These are phyloP conservation scores for Plasmodium malariae DNA, from an alignment of 169 alveolate species.

Conservation along the genomic window DNA sequence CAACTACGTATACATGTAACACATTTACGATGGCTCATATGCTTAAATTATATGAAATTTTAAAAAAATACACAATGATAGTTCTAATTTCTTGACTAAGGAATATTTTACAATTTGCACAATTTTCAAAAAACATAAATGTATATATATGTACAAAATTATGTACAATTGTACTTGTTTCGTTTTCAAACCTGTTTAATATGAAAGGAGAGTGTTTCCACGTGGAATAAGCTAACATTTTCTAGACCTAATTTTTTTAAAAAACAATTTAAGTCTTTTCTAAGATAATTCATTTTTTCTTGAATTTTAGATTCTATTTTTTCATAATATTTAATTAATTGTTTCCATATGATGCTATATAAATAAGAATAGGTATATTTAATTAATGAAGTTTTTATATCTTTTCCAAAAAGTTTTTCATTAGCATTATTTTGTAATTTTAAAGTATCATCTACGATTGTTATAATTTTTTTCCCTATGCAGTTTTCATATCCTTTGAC, in stretches of 20 bases:
- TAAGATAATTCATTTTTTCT: slow-evolving; percentile 56
- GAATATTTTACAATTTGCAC: too few relatives aligned
- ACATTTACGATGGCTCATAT: too few relatives aligned
- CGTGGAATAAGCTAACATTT: slow-evolving; percentile 39
- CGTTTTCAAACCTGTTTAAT: slow-evolving; percentile 49
- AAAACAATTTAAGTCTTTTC: slow-evolving; percentile 42
- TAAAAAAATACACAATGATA: too few relatives aligned
- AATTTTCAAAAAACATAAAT: too few relatives aligned
- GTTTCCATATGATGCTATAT: slow-evolving; percentile 64
- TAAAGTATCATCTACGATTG: slow-evolving; percentile 60
- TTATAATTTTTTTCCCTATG: slow-evolving; percentile 68
- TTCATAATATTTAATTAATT: slow-evolving; percentile 52
- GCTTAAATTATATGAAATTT: too few relatives aligned
- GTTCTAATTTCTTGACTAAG: too few relatives aligned
- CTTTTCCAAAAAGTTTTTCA: slow-evolving; percentile 20
- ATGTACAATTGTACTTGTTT: too few relatives aligned
- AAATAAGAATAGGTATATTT: slow-evolving; percentile 46
- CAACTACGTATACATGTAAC: background rate
- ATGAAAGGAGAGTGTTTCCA: slow-evolving; percentile 44
- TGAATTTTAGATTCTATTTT: slow-evolving; percentile 61
- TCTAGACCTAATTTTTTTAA: slow-evolving; percentile 27
- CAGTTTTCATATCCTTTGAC: slow-evolving; percentile 71
- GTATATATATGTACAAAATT: slow-evolving; percentile 7
- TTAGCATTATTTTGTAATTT: slow-evolving; percentile 39
- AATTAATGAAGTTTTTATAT: slow-evolving; percentile 43